These are phyloP conservation scores for Aegilops longissima DNA, from an alignment of 176 grass and related monocot genomes.

Conservation along the genomic window DNA sequence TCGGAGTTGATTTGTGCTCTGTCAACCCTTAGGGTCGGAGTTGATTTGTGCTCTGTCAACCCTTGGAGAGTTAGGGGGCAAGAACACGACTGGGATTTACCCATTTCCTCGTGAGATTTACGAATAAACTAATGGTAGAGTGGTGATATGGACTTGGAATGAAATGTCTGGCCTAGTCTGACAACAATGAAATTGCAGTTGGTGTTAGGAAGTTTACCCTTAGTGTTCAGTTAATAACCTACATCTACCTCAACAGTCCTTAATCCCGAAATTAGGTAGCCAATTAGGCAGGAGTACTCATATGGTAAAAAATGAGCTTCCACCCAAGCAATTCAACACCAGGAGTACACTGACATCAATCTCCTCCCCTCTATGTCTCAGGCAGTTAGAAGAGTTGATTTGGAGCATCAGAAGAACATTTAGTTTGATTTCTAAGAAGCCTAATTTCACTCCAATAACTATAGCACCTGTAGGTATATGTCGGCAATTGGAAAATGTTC, in stretches of 20 bases:
- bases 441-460: neutral
- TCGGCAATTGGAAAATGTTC: neutral
- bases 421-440: neutral
- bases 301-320: constrained; percentile 2
- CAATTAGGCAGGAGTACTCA: neutral
- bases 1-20: constrained; percentile 1
- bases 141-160: neutral
- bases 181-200: neutral
- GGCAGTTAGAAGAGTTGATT: neutral
- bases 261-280: constrained; percentile 3
- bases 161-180: neutral
- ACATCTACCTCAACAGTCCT: neutral
- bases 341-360: neutral
- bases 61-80: neutral
- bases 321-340: neutral
- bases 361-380: neutral
- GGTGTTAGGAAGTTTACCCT: neutral
- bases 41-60: constrained; percentile 4
- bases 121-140: neutral
- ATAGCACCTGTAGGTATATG: neutral
- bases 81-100: neutral
- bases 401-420: neutral
- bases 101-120: neutral
- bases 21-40: neutral
- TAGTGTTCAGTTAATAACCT: neutral